Evolutionary conservation across 306 rosid genomes (phyloP).

Genomic region (Crotalaria pallida): DNA sequence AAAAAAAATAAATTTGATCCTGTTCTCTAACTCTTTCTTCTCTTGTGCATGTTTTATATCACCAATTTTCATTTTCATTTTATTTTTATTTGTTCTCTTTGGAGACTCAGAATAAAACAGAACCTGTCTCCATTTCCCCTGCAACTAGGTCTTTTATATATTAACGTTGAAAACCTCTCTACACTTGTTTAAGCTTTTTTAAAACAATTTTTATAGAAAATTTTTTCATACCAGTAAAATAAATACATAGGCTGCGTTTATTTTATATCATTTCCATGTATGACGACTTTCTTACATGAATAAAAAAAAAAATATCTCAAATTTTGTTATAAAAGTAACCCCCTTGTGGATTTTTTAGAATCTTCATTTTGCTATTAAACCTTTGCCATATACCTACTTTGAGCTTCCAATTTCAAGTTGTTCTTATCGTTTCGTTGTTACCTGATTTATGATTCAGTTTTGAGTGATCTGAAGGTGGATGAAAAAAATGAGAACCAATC

Average conservation of each 20-base stretch:
- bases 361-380: not conserved
- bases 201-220: not conserved
- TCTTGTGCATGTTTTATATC: constrained; percentile 14
- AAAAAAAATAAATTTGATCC: constrained; percentile 42
- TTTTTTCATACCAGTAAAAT: not conserved
- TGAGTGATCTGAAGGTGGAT: constrained; percentile 16
- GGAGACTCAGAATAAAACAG: constrained; percentile 10
- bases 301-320: not conserved
- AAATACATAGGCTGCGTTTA: constrained; percentile 3
- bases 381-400: not conserved
- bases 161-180: constrained; percentile 44
- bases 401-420: not conserved
- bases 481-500: constrained; percentile 53
- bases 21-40: constrained; percentile 24
- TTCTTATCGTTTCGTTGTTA: not conserved
- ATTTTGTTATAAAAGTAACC: not conserved
- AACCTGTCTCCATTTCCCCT: constrained; percentile 54
- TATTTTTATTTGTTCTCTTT: not conserved
- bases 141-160: constrained; percentile 67
- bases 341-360: constrained; percentile 26
- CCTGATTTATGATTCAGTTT: not conserved
- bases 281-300: not conserved
- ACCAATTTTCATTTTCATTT: not conserved
- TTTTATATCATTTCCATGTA: not conserved
- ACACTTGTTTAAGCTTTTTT: constrained; percentile 25